Conservation (phyloP, 495 filamentous ascomycete genomes). For the Darksidea phi region DNA sequence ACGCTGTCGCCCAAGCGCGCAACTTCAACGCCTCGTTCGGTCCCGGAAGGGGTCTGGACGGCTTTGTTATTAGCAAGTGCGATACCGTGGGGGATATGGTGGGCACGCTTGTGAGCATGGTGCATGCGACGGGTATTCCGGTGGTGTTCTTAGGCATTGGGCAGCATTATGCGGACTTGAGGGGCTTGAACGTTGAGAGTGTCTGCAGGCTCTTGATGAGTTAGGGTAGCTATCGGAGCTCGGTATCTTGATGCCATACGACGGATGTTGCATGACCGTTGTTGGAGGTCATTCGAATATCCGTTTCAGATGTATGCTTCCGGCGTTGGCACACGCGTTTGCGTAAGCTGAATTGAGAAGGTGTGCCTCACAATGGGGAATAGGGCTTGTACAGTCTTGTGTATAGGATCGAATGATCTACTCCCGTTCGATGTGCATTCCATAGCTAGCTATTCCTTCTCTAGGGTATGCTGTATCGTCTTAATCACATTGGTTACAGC, state of each 20-base stretch:
- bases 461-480: too few species aligned
- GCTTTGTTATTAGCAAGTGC: conserved; percentile 97
- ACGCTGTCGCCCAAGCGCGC: conserved; percentile 89
- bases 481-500: too few species aligned
- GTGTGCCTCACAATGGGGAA: too few species aligned
- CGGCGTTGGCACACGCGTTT: too few species aligned
- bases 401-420: too few species aligned
- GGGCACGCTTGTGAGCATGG: conserved; percentile 93
- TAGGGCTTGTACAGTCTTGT: background rate
- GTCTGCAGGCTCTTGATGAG: conserved; percentile 78
- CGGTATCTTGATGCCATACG: too few species aligned
- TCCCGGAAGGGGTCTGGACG: conserved; percentile 72
- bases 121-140: conserved; percentile 93
- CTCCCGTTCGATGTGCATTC: too few species aligned
- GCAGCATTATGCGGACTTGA: conserved; percentile 94
- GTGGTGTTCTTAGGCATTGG: conserved; percentile 92
- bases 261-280: too few species aligned
- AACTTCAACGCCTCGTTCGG: conserved; percentile 96
- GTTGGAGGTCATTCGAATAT: too few species aligned
- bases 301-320: too few species aligned
- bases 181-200: conserved; percentile 90
- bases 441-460: too few species aligned
- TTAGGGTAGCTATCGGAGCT: conserved; percentile 26
- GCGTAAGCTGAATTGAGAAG: too few species aligned
- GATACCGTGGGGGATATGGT: conserved; percentile 99